Base-by-base conservation (phyloP, 345 rosid genomes). In the Aquilaria sinensis region DNA sequence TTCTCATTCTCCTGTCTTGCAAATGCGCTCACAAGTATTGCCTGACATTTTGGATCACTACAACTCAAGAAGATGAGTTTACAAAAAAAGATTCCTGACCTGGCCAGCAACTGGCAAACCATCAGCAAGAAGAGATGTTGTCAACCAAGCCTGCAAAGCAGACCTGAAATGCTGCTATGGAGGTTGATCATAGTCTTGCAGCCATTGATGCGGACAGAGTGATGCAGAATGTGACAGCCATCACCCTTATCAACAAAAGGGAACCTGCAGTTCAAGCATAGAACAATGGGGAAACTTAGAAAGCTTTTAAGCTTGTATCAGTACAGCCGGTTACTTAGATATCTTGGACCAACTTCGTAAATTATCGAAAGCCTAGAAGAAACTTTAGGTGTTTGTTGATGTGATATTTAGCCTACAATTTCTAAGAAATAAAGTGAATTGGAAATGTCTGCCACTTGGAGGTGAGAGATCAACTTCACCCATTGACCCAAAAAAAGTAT, bases 81-180 rank as follows among this genome's bases (percentile, higher is more conserved):
- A 6, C 30, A 55, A 34, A 52, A 64, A 34, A 32, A 10, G 60
- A 23, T 48, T 64, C 52, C 74, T 69, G 68, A 92, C 97, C 92
- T 94, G 99, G 33, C 96, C 97, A 23, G 99, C 99, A 41, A 94
- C 96, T 1, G 97, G 95, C 62, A 80, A 80, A 13, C 97, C 99
- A 68, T 94, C 96, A 34, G 99, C 97, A 7, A 94, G 95, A 73
- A 94, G 97, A 41, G 99, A 94, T 47, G 93, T 82, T 33, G 99
- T 76, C 80, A 94, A 65, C 99, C 99, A 90, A 64, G 90, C 82
- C 69, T 94, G 99, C 84, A 94, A 23, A 84, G 87, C 97, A 94
- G 71, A 94, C 83, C 80, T 94, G 97, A 73, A 94, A 94, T 54
- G 99, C 96, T 11, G 99, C 99, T 97, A 94, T 94, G 30, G 86